Conservation (phyloP, 2,329 filamentous ascomycete species). For the Ceratocystis alfenasii region DNA sequence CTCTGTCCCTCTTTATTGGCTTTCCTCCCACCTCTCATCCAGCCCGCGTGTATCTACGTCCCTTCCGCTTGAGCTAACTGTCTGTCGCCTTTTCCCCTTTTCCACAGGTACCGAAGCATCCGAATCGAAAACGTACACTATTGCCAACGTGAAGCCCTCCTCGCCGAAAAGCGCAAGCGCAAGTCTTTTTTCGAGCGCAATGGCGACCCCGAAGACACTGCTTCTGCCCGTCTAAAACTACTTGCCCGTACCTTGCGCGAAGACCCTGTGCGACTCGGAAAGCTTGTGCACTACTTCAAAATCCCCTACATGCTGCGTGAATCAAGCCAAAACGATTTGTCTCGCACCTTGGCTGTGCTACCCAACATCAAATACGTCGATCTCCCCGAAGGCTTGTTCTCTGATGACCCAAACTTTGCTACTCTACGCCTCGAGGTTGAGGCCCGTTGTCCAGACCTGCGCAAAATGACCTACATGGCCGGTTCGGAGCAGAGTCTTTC, state of each 20-base stretch:
- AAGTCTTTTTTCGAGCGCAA: conserved; percentile 62
- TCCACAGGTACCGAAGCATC: conserved; percentile 66
- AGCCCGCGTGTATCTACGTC: no score
- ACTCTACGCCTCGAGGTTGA: conserved; percentile 75
- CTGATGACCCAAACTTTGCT: conserved; percentile 62
- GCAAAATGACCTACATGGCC: conserved; percentile 75
- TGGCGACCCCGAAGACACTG: conserved; percentile 67
- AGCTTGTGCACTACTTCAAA: conserved; percentile 67
- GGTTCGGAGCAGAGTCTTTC: conserved; percentile 71
- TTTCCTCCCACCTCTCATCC: not conserved
- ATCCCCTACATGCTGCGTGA: conserved; percentile 92
- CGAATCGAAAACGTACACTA: conserved; percentile 92
- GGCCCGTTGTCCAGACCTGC: conserved; percentile 66
- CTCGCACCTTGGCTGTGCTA: conserved; percentile 71
- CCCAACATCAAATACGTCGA: conserved; percentile 83
- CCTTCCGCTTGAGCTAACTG: not conserved
- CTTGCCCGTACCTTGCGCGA: conserved; percentile 74
- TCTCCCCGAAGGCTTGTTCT: conserved; percentile 76
- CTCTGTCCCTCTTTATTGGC: not conserved
- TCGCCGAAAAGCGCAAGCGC: conserved; percentile 67
- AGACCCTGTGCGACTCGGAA: conserved; percentile 55
- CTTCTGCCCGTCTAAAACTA: conserved; percentile 61
- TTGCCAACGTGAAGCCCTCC: conserved; percentile 71
- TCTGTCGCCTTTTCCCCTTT: not conserved
- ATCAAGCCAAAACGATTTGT: conserved; percentile 70